phyloP scores from a whole-genome alignment of 129 eudicot genomes.

The Centella asiatica region DNA sequence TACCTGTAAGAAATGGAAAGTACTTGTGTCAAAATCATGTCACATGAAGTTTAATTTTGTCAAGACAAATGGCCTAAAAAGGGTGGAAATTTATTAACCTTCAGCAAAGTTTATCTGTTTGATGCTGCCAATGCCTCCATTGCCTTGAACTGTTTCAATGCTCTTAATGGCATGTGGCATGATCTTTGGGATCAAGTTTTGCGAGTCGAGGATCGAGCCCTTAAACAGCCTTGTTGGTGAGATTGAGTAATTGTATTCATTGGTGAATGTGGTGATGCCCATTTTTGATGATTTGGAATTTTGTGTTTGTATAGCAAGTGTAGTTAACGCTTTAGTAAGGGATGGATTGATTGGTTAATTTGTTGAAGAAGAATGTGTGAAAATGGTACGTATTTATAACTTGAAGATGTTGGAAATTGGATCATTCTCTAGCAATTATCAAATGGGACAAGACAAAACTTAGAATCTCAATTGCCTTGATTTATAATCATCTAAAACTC shows the following conservation, averaged over 20 bases:
- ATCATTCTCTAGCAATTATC: no score
- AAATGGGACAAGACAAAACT: no score
- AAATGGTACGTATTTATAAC: no score
- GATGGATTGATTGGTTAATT: no score
- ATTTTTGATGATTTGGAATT: no score
- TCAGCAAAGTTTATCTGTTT: constrained; percentile 30
- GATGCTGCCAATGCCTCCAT: constrained; percentile 45
- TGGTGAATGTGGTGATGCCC: constrained; percentile 39
- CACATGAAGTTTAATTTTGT: not conserved
- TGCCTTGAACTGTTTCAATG: constrained; percentile 34
- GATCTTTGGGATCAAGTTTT: constrained; percentile 44
- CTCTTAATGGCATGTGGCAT: constrained; percentile 48
- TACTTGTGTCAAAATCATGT: not conserved
- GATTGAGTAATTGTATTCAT: constrained; percentile 29
- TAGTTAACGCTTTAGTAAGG: no score
- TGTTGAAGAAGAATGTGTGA: no score
- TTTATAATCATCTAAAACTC: no score
- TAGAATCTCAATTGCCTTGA: no score
- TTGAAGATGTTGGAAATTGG: no score
- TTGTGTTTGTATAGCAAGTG: no score
- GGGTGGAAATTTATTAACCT: not conserved
- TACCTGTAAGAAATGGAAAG: not conserved
- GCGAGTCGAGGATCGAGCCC: constrained; percentile 38
- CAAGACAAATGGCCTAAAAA: not conserved
- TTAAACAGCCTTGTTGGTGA: constrained; percentile 33